Percentiles rank a stretch among this genome's conserved stretches.
phyloP scores from a whole-genome alignment of 129 eudicot genomes.

The Ambrosia trifida region DNA sequence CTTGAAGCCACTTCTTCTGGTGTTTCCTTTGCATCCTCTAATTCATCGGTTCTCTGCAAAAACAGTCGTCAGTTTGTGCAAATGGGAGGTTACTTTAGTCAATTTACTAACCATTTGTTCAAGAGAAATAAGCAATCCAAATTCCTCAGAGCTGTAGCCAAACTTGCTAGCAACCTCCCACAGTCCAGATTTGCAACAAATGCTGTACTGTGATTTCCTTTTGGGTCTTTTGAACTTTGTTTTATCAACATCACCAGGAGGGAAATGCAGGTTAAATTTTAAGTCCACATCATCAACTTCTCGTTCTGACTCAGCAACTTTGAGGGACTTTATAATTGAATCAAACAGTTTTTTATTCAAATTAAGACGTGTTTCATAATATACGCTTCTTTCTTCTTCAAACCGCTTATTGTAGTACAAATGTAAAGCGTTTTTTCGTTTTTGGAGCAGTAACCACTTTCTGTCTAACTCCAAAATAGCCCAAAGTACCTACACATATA shows the following conservation, averaged over 20 bases:
- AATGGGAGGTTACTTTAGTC: not conserved
- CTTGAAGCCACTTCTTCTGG: slow-evolving; percentile 83
- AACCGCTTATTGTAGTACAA: slow-evolving; percentile 67
- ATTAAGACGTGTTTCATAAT: slow-evolving; percentile 64
- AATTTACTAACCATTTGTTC: slow-evolving; percentile 60
- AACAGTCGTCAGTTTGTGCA: not conserved
- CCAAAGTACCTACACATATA: slow-evolving; percentile 71
- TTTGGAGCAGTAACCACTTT: slow-evolving; percentile 90
- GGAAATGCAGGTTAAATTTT: slow-evolving; percentile 88
- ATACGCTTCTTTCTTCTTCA: slow-evolving; percentile 65
- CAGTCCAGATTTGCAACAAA: slow-evolving; percentile 82
- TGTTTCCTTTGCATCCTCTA: slow-evolving; percentile 97
- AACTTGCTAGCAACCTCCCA: slow-evolving; percentile 89
- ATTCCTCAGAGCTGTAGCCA: slow-evolving; percentile 94
- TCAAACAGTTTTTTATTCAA: slow-evolving; percentile 64
- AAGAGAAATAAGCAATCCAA: slow-evolving; percentile 80
- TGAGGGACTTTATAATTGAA: slow-evolving; percentile 64
- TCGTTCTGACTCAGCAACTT: slow-evolving; percentile 83
- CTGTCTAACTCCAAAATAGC: slow-evolving; percentile 78
- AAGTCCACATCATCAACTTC: slow-evolving; percentile 95
- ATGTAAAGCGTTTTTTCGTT: slow-evolving; percentile 78
- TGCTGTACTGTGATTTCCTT: slow-evolving; percentile 75
- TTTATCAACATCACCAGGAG: slow-evolving; percentile 82
- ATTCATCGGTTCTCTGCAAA: slow-evolving; percentile 69
- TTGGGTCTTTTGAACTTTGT: slow-evolving; percentile 89